Evolutionary conservation across 306 rosid species (phyloP), one percentile per base, ranked within the genome.

Genomic region (Cucumis melo): DNA sequence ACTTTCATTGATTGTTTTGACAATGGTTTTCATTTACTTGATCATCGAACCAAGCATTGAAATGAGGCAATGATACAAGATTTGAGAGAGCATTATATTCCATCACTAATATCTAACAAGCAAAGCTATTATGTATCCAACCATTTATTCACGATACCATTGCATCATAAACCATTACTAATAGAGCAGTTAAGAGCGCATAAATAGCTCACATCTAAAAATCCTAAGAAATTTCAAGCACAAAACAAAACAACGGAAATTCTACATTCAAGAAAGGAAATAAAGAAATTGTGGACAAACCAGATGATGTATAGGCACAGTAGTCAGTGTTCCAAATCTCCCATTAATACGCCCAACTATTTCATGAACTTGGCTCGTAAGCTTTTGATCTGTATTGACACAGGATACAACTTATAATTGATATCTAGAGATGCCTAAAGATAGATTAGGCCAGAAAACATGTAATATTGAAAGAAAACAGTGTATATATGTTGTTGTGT

Each of bases 361-460:
- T 86, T 92, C 98, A 89, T 92, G 98, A 78, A 92, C 98, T 86
- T 92, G 96, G 80, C 98, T 92, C 55, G 98, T 92, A 34, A 92
- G 93, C 81, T 92, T 92, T 78, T 92, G 98, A 82, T 92, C 98
- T 92, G 96, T 74, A 71, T 62, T 81, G 76, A 87, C 77, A 84
- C 72, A 85, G 67, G 76, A 83, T 54, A 73, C 36, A 74, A 56
- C 66, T 60, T 23, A 63, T 36, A 73, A n/a, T 71, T 73, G 46
- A 83, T 62, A 67, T 48, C 12, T 55, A 77, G 50, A 68, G 27
- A 8, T 50, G 5, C 57, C 32, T 19, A 32, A 27, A 58, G 15
- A 71, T 32, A 71, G 17, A 71, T 38, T 23, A 71, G 15, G 4
- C 21, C 56, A 20, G 9, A 48, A 70, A 23, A 70, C 41, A 36